Conservation (phyloP, 495 filamentous ascomycete genomes). For the Friedmanniomyces endolithicus region DNA sequence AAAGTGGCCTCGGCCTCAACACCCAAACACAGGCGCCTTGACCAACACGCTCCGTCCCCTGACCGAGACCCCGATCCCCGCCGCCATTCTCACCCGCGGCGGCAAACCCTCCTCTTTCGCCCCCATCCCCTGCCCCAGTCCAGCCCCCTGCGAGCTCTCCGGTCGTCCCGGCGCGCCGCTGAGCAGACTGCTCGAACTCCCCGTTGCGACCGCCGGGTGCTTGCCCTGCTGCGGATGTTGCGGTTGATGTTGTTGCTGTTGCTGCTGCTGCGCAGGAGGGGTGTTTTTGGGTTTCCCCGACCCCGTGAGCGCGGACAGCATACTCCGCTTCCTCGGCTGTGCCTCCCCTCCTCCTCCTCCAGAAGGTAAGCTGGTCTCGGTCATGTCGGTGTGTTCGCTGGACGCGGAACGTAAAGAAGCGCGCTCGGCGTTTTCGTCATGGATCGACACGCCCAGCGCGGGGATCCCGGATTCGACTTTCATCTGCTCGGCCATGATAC, state of each 20-base stretch:
- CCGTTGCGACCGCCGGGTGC: constrained; percentile 15
- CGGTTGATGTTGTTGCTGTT: too few relatives aligned
- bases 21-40: constrained; percentile 73
- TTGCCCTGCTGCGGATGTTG: too few relatives aligned
- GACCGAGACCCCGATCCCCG: constrained; percentile 78
- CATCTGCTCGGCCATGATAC: constrained; percentile 60
- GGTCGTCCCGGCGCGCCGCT: too few relatives aligned
- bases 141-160: constrained; percentile 20
- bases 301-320: constrained; percentile 27
- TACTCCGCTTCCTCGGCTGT: constrained; percentile 22
- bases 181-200: constrained; percentile 20
- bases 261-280: neutral
- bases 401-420: constrained; percentile 29
- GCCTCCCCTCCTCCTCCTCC: neutral
- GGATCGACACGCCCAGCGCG: constrained; percentile 43
- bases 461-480: constrained; percentile 71
- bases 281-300: constrained; percentile 14
- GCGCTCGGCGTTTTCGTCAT: constrained; percentile 36
- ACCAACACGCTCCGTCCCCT: constrained; percentile 68
- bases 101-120: constrained; percentile 35
- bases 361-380: constrained; percentile 1
- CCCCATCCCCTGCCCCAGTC: too few relatives aligned
- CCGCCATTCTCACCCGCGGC: constrained; percentile 61
- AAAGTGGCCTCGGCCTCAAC: too few relatives aligned
- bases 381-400: constrained; percentile 22